These are phyloP conservation scores for Russula earlei DNA, from an alignment of 768 basidiomycete genomes.

Conservation along the genomic window DNA sequence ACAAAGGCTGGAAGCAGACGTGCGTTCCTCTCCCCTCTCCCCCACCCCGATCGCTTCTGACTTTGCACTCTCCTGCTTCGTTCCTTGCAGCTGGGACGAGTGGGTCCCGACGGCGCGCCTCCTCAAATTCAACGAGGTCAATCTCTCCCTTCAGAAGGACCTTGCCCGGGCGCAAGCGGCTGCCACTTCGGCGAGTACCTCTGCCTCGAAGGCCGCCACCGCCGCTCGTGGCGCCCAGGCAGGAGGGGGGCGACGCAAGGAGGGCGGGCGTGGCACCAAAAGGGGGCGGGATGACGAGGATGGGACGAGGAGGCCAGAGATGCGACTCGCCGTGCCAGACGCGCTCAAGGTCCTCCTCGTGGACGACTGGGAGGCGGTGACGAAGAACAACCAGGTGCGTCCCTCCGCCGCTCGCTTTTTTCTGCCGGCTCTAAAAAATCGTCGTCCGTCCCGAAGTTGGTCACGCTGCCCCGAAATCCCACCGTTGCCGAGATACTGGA, in stretches of 20 bases:
- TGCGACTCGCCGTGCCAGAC: conserved; percentile 87
- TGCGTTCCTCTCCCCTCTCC: conserved; percentile 30
- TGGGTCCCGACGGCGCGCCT: conserved; percentile 81
- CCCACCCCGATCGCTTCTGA: background rate
- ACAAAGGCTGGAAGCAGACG: conserved; percentile 99
- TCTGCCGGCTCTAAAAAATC: background rate
- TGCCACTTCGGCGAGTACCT: conserved; percentile 29
- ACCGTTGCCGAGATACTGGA: conserved; percentile 68
- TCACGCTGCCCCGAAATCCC: conserved; percentile 72
- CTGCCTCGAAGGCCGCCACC: conserved; percentile 24
- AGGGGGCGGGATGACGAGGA: conserved; percentile 79
- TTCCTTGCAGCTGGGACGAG: conserved; percentile 76
- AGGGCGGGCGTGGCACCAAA: conserved; percentile 58
- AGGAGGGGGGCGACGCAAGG: conserved; percentile 36
- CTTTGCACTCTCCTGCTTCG: background rate
- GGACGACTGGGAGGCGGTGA: conserved; percentile 96
- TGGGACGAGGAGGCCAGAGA: conserved; percentile 67
- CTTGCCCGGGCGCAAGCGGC: conserved; percentile 42
- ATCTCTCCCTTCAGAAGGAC: conserved; percentile 66
- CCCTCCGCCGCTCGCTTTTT: background rate
- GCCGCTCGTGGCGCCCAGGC: conserved; percentile 21
- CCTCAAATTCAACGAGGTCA: conserved; percentile 76
- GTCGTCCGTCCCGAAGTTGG: conserved; percentile 44
- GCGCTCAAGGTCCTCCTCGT: conserved; percentile 81
- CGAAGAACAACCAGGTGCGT: conserved; percentile 82